These are phyloP conservation scores for Aspergillus nanangensis DNA, from an alignment of 495 filamentous ascomycete species.

Conservation along the genomic window DNA sequence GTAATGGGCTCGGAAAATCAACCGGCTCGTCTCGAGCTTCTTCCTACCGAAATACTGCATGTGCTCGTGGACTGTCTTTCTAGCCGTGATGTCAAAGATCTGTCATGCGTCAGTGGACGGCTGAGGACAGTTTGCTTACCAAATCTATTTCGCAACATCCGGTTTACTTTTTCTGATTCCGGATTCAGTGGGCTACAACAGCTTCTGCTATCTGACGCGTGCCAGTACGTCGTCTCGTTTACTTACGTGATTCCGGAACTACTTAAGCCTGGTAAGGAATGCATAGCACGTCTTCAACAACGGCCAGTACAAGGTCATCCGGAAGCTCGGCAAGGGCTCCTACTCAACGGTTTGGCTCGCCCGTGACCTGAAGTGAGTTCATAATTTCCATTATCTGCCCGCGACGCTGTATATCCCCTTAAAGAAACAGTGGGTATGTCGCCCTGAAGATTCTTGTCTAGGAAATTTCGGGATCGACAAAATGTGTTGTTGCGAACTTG, in stretches of 20 bases:
- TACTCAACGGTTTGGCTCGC: constrained; percentile 47
- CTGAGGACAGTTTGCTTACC: neutral
- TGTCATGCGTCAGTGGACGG: neutral
- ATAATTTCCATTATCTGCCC: neutral
- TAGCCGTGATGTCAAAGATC: neutral
- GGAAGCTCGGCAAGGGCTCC: constrained; percentile 41
- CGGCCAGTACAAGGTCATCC: constrained; percentile 32
- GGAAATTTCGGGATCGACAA: constrained; percentile 12
- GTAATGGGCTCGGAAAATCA: neutral
- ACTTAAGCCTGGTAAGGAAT: neutral
- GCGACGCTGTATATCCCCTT: constrained; percentile 6
- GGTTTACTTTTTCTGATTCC: neutral
- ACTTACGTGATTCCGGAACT: neutral
- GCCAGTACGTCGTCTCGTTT: neutral
- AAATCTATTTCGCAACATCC: neutral
- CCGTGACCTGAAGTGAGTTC: constrained; percentile 23
- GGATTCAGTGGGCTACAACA: neutral
- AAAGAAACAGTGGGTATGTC: constrained; percentile 24
- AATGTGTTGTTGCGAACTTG: too few species aligned
- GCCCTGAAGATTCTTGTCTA: constrained; percentile 34
- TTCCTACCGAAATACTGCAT: neutral
- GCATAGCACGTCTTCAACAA: constrained; percentile 25
- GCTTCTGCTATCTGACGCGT: neutral
- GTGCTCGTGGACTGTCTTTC: neutral
- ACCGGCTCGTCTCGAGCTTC: neutral